Conservation (phyloP, 2,329 filamentous ascomycete genomes). For the Colletotrichum orchidophilum region DNA sequence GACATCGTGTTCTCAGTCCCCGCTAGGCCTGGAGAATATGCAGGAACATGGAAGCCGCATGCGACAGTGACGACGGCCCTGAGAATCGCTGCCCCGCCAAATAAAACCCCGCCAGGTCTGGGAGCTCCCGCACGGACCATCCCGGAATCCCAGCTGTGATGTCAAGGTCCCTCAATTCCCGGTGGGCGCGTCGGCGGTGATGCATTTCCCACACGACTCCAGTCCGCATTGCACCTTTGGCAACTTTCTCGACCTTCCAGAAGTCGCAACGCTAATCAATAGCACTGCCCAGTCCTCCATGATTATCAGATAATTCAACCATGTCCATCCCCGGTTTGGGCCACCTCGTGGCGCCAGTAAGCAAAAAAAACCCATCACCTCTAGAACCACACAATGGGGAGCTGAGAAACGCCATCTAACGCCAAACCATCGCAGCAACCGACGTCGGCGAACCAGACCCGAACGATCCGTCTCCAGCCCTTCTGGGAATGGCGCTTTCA, state of each 20-base stretch:
- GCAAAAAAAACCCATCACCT: conserved; percentile 39
- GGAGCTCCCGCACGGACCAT: conserved; percentile 26
- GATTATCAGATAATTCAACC: conserved; percentile 29
- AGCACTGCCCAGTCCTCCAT: not conserved
- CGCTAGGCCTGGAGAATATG: not conserved
- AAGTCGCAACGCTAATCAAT: not conserved
- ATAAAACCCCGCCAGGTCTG: conserved; percentile 1
- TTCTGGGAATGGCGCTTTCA: conserved; percentile 84
- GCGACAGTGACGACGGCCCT: not conserved
- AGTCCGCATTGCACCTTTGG: not conserved
- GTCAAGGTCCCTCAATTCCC: conserved; percentile 14
- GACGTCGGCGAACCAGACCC: conserved; percentile 51
- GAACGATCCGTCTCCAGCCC: conserved; percentile 63
- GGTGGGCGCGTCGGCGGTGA: not conserved
- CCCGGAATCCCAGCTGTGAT: conserved; percentile 1
- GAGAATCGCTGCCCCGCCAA: conserved; percentile 16
- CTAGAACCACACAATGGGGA: not conserved
- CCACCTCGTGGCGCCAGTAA: conserved; percentile 70
- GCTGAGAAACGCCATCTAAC: not conserved
- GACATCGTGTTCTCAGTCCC: not conserved
- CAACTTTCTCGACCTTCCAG: not conserved
- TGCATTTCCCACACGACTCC: conserved; percentile 15
- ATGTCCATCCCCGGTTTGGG: conserved; percentile 83
- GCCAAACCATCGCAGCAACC: conserved; percentile 34
- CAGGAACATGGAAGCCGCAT: conserved; percentile 7